Percentiles rank a stretch among this genome's conserved stretches.
Evolutionary conservation across 2,329 filamentous ascomycete species (phyloP).

Genomic region (Chrysoporthe puriensis): DNA sequence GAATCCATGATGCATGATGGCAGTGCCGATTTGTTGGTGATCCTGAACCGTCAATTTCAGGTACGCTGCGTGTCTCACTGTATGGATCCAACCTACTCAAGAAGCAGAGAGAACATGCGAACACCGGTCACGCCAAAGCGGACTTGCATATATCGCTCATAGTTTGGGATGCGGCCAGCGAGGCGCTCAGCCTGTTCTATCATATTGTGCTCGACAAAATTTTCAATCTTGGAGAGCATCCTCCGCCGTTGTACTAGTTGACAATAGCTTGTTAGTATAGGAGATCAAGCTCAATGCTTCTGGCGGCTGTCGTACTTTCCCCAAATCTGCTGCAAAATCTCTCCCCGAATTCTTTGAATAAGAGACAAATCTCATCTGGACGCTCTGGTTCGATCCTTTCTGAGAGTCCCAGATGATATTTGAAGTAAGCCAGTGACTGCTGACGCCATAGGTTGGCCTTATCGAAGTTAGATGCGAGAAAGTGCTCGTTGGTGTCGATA

Average conservation of each 20-base stretch:
- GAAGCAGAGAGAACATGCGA: slow-evolving; percentile 29
- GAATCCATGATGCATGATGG: slow-evolving; percentile 31
- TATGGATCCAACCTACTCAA: slow-evolving; percentile 27
- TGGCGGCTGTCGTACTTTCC: slow-evolving; percentile 14
- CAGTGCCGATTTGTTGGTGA: slow-evolving; percentile 24
- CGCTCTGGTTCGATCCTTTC: slow-evolving; percentile 24
- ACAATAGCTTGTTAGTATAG: background rate
- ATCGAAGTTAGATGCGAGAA: slow-evolving; percentile 36
- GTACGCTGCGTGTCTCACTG: no score
- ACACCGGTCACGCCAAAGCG: slow-evolving; percentile 31
- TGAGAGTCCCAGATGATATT: slow-evolving; percentile 35
- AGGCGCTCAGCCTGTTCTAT: slow-evolving; percentile 31
- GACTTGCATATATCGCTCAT: slow-evolving; percentile 30
- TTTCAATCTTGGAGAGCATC: slow-evolving; percentile 29
- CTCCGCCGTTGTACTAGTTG: slow-evolving; percentile 24
- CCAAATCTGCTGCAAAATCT: slow-evolving; percentile 27
- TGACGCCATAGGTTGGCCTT: slow-evolving; percentile 36
- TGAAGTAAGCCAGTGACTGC: slow-evolving; percentile 37
- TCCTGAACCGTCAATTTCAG: slow-evolving; percentile 15
- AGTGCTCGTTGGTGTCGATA: slow-evolving; percentile 40
- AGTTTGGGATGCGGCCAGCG: slow-evolving; percentile 27
- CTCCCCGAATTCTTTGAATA: slow-evolving; percentile 31
- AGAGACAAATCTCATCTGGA: slow-evolving; percentile 26
- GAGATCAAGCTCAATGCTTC: background rate
- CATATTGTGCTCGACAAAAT: slow-evolving; percentile 29